Base-by-base conservation (phyloP, 441 rosid genomes). In the Erodium moschatum region DNA sequence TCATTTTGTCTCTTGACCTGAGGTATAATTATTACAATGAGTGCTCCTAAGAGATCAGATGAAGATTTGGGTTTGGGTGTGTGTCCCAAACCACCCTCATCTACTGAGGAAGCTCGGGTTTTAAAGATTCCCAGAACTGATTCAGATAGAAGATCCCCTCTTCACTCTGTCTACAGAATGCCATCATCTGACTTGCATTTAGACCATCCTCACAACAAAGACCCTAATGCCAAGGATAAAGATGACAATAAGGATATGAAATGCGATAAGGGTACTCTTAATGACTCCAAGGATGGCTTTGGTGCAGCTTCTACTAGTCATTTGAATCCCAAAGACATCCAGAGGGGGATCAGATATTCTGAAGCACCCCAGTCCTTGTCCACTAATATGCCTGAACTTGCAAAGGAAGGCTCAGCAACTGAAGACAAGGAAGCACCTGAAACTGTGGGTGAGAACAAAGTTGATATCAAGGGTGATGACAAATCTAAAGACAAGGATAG, bases 401-500 rank as follows among this genome's bases (percentile, higher is more conserved):
- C 79, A 35, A 94, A 87, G 81, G 97, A 94, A 77, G 73, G 86
- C 58, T 52, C 87, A 13, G 69, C 69, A 5, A 71, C 79, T 64
- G 91, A 85, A 74, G 94, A 88, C 67, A 86, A 84, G 77, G 96
- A 94, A 78, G 76, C 83, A 63, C 87, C 82, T 58, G 96, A 91
- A 81, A 84, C 91, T 2, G 85, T 83, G 58, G 97, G 91, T 15
- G 99, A 90, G 78, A 90, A 88, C 76, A 94, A 84, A 80, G 77
- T 86, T 76, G 97, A 89, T 78, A 69, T 72, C 8, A 94, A 88
- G 82, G 81, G 80, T 6, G 99, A 91, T 29, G 99, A 94, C 74
- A 84, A 86, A 71, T 85, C 82, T 76, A 94, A 89, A 76, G 98
- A 91, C 48, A 94, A 88, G 76, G 99, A 94, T 52, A 88, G 86